Percentiles rank a stretch among this genome's conserved stretches.
These are phyloP conservation scores for Coccinonectria pachysandricola DNA, from an alignment of 2,329 filamentous ascomycete species.

Conservation along the genomic window DNA sequence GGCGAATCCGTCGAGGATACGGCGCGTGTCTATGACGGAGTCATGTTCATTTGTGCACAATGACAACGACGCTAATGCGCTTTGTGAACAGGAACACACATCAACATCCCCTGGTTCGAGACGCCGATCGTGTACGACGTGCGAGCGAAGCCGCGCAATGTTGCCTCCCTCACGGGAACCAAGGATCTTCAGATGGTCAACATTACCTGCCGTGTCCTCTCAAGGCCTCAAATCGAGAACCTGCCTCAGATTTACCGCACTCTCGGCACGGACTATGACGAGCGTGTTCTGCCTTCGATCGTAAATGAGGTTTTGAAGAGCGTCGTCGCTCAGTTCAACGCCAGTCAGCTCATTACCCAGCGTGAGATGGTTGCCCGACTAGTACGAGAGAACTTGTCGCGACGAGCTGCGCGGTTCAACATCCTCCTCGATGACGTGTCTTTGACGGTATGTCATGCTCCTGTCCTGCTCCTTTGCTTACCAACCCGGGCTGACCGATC, in stretches of 20 bases:
- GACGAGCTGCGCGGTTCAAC: conserved; percentile 90
- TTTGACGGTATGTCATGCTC: conserved; percentile 79
- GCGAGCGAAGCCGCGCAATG: conserved; percentile 91
- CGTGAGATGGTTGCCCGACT: conserved; percentile 90
- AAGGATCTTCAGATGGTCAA: conserved; percentile 99
- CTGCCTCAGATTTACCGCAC: conserved; percentile 97
- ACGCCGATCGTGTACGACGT: conserved; percentile 96
- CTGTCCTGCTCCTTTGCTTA: too few relatives aligned
- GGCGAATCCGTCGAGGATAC: too few relatives aligned
- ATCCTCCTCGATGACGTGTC: conserved; percentile 97
- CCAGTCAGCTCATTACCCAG: conserved; percentile 95
- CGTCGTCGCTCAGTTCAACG: conserved; percentile 98
- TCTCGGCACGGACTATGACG: conserved; percentile 89
- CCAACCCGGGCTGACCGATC: too few relatives aligned
- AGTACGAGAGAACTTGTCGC: conserved; percentile 85
- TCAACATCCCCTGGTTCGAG: conserved; percentile 94
- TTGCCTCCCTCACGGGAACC: conserved; percentile 92
- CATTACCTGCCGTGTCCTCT: conserved; percentile 98
- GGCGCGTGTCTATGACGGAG: too few relatives aligned
- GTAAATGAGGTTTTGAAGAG: conserved; percentile 99
- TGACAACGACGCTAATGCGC: too few relatives aligned
- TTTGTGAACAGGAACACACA: conserved; percentile 66
- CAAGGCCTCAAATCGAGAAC: conserved; percentile 74
- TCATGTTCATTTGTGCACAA: too few relatives aligned
- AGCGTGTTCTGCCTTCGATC: conserved; percentile 91